These are phyloP conservation scores for Fusarium sp. DNA, from an alignment of 2,329 filamentous ascomycete genomes.

Conservation along the genomic window DNA sequence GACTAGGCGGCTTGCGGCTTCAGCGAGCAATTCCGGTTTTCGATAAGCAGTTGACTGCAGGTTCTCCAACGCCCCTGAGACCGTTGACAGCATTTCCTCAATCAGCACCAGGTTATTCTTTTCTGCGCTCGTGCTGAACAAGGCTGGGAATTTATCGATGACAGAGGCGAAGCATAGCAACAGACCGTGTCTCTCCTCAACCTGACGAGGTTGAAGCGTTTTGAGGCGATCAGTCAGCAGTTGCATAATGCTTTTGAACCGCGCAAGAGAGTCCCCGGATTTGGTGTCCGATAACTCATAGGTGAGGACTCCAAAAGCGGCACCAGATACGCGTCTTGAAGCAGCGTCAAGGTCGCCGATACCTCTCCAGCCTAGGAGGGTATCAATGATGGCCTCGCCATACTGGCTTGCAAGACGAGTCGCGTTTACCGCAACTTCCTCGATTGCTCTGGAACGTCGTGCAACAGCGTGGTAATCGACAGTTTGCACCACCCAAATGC, in stretches of 20 bases:
- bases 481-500: conserved; percentile 85
- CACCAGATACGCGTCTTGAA: conserved; percentile 77
- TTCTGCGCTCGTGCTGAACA: conserved; percentile 30
- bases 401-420: conserved; percentile 74
- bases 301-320: conserved; percentile 71
- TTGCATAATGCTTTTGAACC: conserved; percentile 49
- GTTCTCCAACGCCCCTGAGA: conserved; percentile 52
- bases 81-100: conserved; percentile 42
- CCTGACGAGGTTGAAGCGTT: conserved; percentile 62
- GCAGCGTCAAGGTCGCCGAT: conserved; percentile 80
- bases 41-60: conserved; percentile 58
- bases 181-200: conserved; percentile 76
- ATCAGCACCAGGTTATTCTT: conserved; percentile 38
- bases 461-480: conserved; percentile 96
- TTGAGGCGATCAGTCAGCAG: conserved; percentile 56
- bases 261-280: conserved; percentile 30
- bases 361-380: conserved; percentile 85
- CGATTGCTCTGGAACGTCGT: conserved; percentile 82
- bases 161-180: conserved; percentile 69
- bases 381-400: conserved; percentile 74
- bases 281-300: conserved; percentile 49
- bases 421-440: conserved; percentile 76
- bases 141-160: conserved; percentile 56
- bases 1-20: conserved; percentile 68
- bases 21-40: conserved; percentile 71